Evolutionary conservation across 108 stramenopile species (phyloP), one percentile per base, ranked within the genome.

Genomic region (Fragilariopsis cylindrus): DNA sequence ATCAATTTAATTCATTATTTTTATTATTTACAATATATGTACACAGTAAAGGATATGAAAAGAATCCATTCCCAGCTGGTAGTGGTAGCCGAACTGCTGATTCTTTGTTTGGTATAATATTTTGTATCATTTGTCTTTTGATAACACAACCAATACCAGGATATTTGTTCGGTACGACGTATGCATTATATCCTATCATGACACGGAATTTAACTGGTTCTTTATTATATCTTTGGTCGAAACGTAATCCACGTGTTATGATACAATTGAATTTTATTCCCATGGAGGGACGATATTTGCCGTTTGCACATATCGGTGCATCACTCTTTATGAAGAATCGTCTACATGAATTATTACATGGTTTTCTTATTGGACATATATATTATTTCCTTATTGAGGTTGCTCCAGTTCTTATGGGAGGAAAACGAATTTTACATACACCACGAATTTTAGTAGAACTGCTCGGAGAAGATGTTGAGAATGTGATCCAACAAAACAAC

Each of bases 361-460:
- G 83, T 44, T 81, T 84, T 67, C 60, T 81, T n/a, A 69, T 84
- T 11, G 83, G 83, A 4, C 83, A 84, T 60, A 3, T 84, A 1
- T 84, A 84, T 62, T 84, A 75, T 15, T 84, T 75, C 55, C 69
- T 84, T 60, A 69, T 80, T 7, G 81, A 70, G 30, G 76, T 84
- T 13, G 83, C 81, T n/a, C 83, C 83, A 1, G 44, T 41, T 63
- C 74, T 81, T 4, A 48, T 81, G 72, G 75, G 76, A 11, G 72
- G 80, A 21, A 66, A 72, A 60, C 57, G 65, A 55, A 53, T 69
- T 5, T 54, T 77, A 57, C 44, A 76, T 6, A 63, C 55, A 7
- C 80, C 82, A 7, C 76, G 76, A 46, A 43, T 73, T 16, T 68
- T 68, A 19, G 52, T 50, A 52, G 67, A 68, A n/a, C 41, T 68